Evolutionary conservation across 768 basidiomycete species (phyloP), one percentile per base, ranked within the genome.

Genomic region (Mycena galericulata): DNA sequence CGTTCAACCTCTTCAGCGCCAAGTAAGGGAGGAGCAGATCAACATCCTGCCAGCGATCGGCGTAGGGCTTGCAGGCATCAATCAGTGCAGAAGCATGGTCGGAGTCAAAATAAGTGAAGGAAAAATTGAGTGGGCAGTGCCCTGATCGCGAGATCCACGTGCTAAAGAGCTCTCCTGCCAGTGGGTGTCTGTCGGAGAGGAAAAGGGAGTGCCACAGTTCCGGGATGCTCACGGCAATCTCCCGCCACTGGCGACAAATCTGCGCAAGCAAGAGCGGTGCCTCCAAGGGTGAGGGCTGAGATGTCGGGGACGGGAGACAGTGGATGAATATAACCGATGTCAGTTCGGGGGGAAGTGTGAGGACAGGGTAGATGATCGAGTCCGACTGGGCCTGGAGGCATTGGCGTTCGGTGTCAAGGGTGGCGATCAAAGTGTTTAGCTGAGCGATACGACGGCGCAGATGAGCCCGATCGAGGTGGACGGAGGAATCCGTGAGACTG

Each of bases 321-420:
- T 43, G 41, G 6, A 7, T 15, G 41, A 43, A 43, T 5, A 43
- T 43, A 17, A 17, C 20, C 9, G 9, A 9, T 43, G 41, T 43
- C 9, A 43, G 41, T 5, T 43, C 41, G 6, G 17, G 41, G 6
- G 41, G 41, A 18, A 43, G 41, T 17, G 18, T 6, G 18, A 43
- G 18, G 20, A 43, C 18, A 6, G 41, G 41, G 41, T 67, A 67
- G 17, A 60, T 26, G 20, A 67, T 67, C 18, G 65, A 27, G n/a
- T 67, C 65, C 7, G 65, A 67, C n/a, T 54, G 18, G 10, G 65
- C 58, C 27, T 53, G 57, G 12, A 67, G 65, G 3, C 40, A 51
- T 36, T 30, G 17, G 34, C 51, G 65, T 29, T 67, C 65, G 14
- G 57, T 43, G 26, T 32, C 27, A 20, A 60, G 32, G 20, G n/a